Evolutionary conservation across 768 basidiomycete species (phyloP).

Genomic region (Termitomyces sp.): DNA sequence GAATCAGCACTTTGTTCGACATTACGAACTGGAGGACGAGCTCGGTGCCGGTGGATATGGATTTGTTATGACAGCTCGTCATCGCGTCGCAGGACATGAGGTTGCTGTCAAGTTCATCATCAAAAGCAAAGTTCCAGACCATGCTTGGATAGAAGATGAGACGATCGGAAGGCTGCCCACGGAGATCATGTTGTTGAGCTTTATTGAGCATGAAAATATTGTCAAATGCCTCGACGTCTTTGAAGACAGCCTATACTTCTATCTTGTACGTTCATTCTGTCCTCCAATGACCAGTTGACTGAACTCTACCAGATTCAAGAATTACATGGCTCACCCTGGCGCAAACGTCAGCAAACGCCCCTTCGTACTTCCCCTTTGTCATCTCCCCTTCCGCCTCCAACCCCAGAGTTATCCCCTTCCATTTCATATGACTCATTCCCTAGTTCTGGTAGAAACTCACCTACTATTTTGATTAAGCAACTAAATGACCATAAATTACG

Average conservation of each 20-base stretch:
- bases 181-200: constrained; percentile 73
- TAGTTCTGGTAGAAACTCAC: constrained; percentile 32
- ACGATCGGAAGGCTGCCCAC: constrained; percentile 62
- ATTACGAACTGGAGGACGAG: constrained; percentile 64
- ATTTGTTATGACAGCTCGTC: constrained; percentile 84
- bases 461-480: neutral
- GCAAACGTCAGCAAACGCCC: constrained; percentile 32
- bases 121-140: constrained; percentile 61
- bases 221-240: constrained; percentile 81
- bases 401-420: constrained; percentile 56
- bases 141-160: constrained; percentile 61
- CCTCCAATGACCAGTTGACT: neutral
- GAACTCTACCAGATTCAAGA: constrained; percentile 67
- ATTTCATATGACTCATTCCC: constrained; percentile 39
- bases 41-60: constrained; percentile 92
- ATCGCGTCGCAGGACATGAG: constrained; percentile 52
- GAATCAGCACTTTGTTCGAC: constrained; percentile 49
- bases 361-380: constrained; percentile 17
- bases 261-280: constrained; percentile 54
- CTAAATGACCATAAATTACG: constrained; percentile 2
- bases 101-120: constrained; percentile 96
- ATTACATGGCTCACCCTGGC: constrained; percentile 90
- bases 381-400: constrained; percentile 26
- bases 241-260: constrained; percentile 81
- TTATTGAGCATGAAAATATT: constrained; percentile 74